phyloP scores from a whole-genome alignment of 805 yeast genomes.

The Limtongia smithiae region DNA sequence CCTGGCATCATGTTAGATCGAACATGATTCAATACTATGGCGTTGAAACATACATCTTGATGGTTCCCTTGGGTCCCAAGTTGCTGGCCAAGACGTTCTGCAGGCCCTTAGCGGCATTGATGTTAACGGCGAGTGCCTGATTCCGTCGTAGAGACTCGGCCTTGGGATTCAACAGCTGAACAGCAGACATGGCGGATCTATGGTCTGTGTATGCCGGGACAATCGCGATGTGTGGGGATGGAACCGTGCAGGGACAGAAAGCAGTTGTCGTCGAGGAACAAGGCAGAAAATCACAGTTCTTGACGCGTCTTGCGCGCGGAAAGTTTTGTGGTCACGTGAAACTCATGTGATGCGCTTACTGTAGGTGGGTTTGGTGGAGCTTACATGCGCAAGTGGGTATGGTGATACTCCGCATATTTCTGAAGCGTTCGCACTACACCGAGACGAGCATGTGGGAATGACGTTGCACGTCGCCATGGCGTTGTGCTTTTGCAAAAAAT shows the following conservation, averaged over 20 bases:
- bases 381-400: too few species aligned
- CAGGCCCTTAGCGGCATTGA: conserved; percentile 93
- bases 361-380: too few species aligned
- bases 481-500: too few species aligned
- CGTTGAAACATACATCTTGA: conserved; percentile 61
- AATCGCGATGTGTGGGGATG: background rate
- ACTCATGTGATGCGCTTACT: too few species aligned
- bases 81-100: conserved; percentile 89
- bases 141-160: conserved; percentile 95
- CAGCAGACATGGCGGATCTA: conserved; percentile 22
- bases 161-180: conserved; percentile 87
- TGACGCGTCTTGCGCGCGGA: background rate
- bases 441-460: too few species aligned
- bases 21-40: background rate
- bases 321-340: background rate
- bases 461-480: too few species aligned
- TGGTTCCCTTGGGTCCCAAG: conserved; percentile 94
- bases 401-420: too few species aligned
- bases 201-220: background rate
- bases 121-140: conserved; percentile 93
- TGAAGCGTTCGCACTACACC: too few species aligned
- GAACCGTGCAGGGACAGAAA: background rate
- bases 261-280: background rate
- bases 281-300: too few species aligned
- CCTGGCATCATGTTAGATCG: conserved; percentile 16